phyloP scores from a whole-genome alignment of 805 yeast species.

The Saccharomycopsis fermentans region DNA sequence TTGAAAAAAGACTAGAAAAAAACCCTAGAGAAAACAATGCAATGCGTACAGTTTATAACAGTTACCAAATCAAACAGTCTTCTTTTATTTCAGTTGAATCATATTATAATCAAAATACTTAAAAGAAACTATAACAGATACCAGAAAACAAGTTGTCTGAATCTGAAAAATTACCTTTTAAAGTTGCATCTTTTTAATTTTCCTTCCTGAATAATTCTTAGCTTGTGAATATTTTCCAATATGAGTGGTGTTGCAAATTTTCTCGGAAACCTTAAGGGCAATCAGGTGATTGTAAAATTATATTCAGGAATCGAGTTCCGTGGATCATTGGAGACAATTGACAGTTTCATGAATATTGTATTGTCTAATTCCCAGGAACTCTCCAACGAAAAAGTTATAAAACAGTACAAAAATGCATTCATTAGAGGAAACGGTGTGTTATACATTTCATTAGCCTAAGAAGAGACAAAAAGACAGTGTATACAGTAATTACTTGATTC shows the following conservation, averaged over 20 bases:
- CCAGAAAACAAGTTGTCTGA: no score
- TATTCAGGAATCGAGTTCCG: constrained; percentile 80
- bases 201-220: no score
- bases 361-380: constrained; percentile 57
- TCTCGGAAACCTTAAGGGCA: constrained; percentile 68
- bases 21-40: no score
- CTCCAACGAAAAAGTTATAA: constrained; percentile 38
- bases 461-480: background rate
- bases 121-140: no score
- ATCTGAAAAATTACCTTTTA: no score
- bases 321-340: constrained; percentile 75
- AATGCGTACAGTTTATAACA: no score
- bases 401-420: constrained; percentile 66
- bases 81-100: no score
- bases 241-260: constrained; percentile 54
- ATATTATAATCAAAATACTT: no score
- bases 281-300: constrained; percentile 70
- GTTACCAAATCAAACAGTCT: no score
- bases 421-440: constrained; percentile 66
- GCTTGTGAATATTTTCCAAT: background rate
- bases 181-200: no score
- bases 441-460: constrained; percentile 2
- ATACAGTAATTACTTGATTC: no score
- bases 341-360: constrained; percentile 94
- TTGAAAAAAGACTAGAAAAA: no score